Percentiles rank a stretch among this genome's conserved stretches.
These are phyloP conservation scores for Fusarium sp. DNA, from an alignment of 2,329 filamentous ascomycete species.

Conservation along the genomic window DNA sequence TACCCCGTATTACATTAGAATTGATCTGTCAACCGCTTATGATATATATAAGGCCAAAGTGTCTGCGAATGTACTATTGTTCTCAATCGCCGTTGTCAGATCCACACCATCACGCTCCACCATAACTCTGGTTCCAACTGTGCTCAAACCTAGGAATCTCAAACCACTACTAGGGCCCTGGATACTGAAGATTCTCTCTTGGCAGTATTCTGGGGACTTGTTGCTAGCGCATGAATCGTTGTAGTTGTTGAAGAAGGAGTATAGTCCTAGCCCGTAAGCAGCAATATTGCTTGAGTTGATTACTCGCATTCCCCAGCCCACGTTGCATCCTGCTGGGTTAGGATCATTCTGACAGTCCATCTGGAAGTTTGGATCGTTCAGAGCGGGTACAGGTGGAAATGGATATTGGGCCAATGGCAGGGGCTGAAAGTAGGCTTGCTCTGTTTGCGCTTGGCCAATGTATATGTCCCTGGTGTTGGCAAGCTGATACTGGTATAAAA, in stretches of 20 bases:
- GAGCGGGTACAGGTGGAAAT: constrained; percentile 61
- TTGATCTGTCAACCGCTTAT: constrained; percentile 30
- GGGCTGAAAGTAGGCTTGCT: constrained; percentile 79
- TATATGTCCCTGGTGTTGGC: constrained; percentile 70
- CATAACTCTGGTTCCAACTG: constrained; percentile 49
- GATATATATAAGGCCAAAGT: constrained; percentile 48
- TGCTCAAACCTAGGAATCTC: constrained; percentile 49
- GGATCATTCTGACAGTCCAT: constrained; percentile 59
- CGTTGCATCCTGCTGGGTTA: constrained; percentile 58
- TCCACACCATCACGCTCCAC: constrained; percentile 44
- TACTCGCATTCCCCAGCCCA: constrained; percentile 76
- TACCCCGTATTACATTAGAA: constrained; percentile 6
- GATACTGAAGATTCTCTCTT: constrained; percentile 58
- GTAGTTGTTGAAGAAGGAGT: constrained; percentile 78
- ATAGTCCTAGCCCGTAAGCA: constrained; percentile 74
- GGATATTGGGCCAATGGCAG: constrained; percentile 70
- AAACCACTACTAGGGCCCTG: constrained; percentile 36
- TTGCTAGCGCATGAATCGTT: constrained; percentile 61
- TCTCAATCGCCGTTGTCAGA: constrained; percentile 38
- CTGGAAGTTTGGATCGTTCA: constrained; percentile 49
- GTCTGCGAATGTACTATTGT: constrained; percentile 52
- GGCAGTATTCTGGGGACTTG: constrained; percentile 59
- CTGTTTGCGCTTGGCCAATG: constrained; percentile 75
- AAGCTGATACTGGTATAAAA: constrained; percentile 78
- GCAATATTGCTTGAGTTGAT: constrained; percentile 67